phyloP scores from a whole-genome alignment of 352 stramenopile genomes.

The Pythium sukuiense region DNA sequence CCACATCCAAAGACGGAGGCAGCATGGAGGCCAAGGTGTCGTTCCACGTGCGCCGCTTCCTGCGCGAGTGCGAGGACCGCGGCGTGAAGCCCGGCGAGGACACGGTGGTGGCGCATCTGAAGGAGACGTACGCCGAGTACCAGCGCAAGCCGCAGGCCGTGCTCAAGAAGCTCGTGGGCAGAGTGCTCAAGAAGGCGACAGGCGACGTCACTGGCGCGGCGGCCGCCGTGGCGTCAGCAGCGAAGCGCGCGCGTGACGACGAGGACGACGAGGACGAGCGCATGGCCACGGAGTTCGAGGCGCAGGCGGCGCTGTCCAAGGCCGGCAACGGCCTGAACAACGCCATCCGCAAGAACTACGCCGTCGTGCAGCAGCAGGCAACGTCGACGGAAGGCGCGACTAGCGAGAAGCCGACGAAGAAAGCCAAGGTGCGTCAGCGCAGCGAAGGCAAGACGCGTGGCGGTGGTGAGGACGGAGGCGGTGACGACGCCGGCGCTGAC shows the following conservation, averaged over 20 bases:
- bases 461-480: not conserved
- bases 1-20: not conserved
- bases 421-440: constrained; percentile 62
- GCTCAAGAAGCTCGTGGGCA: constrained; percentile 65
- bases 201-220: constrained; percentile 11
- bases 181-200: constrained; percentile 69
- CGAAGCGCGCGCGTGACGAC: constrained; percentile 61
- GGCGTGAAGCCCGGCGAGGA: constrained; percentile 56
- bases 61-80: constrained; percentile 78
- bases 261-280: constrained; percentile 70
- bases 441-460: constrained; percentile 20
- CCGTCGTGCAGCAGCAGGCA: constrained; percentile 32
- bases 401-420: constrained; percentile 59
- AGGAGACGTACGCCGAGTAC: constrained; percentile 84
- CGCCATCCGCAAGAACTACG: constrained; percentile 77
- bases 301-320: constrained; percentile 34
- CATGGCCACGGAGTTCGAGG: constrained; percentile 47
- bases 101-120: constrained; percentile 60
- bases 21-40: constrained; percentile 84
- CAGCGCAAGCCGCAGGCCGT: constrained; percentile 74
- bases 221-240: constrained; percentile 13
- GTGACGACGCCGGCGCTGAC: constrained; percentile 28
- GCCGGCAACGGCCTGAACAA: constrained; percentile 71
- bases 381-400: constrained; percentile 9
- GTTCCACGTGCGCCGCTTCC: constrained; percentile 84